These are phyloP conservation scores for Microbotryomycetes sp. DNA, from an alignment of 1,284 basidiomycete species.

Conservation along the genomic window DNA sequence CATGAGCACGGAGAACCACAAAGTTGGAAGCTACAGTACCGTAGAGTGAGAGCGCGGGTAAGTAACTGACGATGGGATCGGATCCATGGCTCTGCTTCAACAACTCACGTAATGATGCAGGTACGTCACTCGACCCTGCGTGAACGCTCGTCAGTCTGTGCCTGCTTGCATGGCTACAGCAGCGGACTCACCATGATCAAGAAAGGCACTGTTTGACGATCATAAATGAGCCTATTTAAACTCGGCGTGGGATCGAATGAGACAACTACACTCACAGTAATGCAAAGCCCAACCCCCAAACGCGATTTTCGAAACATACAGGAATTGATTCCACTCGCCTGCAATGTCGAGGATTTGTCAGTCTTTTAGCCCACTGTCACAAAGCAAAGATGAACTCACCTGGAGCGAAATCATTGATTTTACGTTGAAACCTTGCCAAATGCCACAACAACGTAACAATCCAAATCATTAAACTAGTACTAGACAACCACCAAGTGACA, in stretches of 20 bases:
- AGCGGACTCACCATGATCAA: slow-evolving; percentile 76
- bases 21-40: slow-evolving; percentile 63
- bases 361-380: background rate
- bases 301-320: slow-evolving; percentile 87
- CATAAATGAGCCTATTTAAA: background rate
- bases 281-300: slow-evolving; percentile 90
- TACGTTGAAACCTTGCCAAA: slow-evolving; percentile 74
- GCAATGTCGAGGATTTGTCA: too few species aligned
- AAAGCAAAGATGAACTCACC: slow-evolving; percentile 48
- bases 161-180: too few species aligned
- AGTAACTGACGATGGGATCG: background rate
- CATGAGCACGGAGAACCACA: slow-evolving; percentile 94
- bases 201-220: slow-evolving; percentile 64
- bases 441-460: slow-evolving; percentile 60
- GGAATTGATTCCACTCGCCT: slow-evolving; percentile 89
- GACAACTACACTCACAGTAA: slow-evolving; percentile 55
- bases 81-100: slow-evolving; percentile 1
- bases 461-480: slow-evolving; percentile 59
- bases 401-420: slow-evolving; percentile 84
- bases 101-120: slow-evolving; percentile 73
- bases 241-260: background rate
- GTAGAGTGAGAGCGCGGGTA: background rate
- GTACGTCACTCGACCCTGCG: slow-evolving; percentile 59
- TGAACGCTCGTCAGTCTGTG: slow-evolving; percentile 3
- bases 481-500: slow-evolving; percentile 82